phyloP scores from a whole-genome alignment of 192 early-diverging fungal genomes.

The Coemansia furcata region DNA sequence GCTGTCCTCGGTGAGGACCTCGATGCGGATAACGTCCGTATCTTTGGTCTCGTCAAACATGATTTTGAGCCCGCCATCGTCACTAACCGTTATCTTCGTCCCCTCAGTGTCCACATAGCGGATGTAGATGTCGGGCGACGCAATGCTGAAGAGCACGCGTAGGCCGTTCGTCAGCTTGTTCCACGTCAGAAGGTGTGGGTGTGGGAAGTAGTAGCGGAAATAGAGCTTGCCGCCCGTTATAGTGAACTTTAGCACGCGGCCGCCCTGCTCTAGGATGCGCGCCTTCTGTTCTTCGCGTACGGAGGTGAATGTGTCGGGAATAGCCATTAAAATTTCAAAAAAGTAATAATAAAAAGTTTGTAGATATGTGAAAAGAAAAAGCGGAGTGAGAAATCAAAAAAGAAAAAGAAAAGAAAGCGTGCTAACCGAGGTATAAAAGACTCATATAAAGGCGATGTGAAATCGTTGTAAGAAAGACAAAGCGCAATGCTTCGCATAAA shows the following conservation, averaged over 20 bases:
- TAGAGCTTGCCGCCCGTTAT: constrained; percentile 48
- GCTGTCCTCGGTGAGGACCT: constrained; percentile 27
- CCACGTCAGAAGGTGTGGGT: constrained; percentile 40
- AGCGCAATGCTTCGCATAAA: background rate
- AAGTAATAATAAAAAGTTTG: background rate
- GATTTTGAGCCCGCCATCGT: constrained; percentile 41
- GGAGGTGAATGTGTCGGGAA: constrained; percentile 1
- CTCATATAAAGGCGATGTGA: background rate
- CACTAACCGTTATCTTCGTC: constrained; percentile 39
- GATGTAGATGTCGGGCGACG: constrained; percentile 28
- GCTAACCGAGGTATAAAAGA: background rate
- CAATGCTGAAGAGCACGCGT: constrained; percentile 40
- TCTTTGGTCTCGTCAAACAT: constrained; percentile 45
- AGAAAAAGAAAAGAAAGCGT: background rate
- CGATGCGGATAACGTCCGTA: constrained; percentile 36
- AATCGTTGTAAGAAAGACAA: background rate
- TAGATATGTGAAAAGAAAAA: background rate
- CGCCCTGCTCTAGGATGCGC: constrained; percentile 32
- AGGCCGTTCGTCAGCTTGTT: constrained; percentile 36
- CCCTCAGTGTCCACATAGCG: constrained; percentile 38
- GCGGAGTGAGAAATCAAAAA: background rate
- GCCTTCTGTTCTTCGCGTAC: constrained; percentile 41
- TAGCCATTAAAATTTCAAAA: constrained; percentile 12
- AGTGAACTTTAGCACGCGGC: constrained; percentile 52
- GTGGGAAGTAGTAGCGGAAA: constrained; percentile 48